Conservation (phyloP, 305 asterid species). For the Nicotiana rustica region DNA sequence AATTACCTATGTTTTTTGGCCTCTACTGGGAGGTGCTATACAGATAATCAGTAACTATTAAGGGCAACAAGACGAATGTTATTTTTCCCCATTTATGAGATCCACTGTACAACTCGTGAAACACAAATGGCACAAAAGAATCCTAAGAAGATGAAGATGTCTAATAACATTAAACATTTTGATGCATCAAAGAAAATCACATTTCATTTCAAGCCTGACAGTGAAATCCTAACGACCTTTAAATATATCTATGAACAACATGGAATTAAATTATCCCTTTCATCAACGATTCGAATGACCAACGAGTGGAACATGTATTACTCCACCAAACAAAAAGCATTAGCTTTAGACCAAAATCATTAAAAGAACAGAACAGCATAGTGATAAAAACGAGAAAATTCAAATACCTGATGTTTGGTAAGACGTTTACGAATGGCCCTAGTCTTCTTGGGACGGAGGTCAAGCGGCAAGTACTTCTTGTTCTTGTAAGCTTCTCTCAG, state of each 20-base stretch:
- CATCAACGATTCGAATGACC: neutral
- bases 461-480: slow-evolving; percentile 43
- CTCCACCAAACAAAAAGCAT: neutral
- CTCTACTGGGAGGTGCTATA: neutral
- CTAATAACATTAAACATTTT: neutral
- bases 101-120: neutral
- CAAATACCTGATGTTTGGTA: slow-evolving; percentile 42
- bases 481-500: slow-evolving; percentile 41
- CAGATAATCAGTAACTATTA: neutral
- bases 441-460: slow-evolving; percentile 43
- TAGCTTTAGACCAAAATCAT: neutral
- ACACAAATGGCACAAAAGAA: neutral
- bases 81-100: neutral
- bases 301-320: neutral
- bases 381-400: neutral
- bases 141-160: neutral
- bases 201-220: neutral
- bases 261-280: neutral
- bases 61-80: neutral
- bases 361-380: neutral
- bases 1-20: neutral
- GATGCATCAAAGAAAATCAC: neutral
- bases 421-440: slow-evolving; percentile 44
- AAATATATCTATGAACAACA: neutral
- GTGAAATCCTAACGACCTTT: neutral